These are phyloP conservation scores for Volvox reticuliferus DNA, from an alignment of 139 green algal species.

Conservation along the genomic window DNA sequence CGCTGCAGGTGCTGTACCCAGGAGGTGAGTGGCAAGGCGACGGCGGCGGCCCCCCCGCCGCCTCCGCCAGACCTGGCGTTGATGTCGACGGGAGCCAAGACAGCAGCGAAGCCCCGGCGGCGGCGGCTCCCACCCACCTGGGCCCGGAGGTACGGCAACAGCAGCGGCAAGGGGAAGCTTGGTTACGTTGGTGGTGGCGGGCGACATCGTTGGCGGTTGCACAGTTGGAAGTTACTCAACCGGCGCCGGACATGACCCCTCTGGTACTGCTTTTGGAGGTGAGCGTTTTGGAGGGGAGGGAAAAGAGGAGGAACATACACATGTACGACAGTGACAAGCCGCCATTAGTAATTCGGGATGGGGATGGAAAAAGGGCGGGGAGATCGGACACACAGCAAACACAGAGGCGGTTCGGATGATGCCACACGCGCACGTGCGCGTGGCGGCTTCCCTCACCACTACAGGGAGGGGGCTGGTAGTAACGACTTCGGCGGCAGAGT, in stretches of 20 bases:
- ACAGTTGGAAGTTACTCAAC: neutral
- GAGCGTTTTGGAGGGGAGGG: no score
- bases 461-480: no score
- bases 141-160: neutral
- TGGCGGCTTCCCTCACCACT: no score
- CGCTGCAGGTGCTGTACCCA: neutral
- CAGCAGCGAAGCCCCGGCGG: neutral
- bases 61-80: neutral
- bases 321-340: no score
- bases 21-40: neutral
- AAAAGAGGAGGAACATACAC: no score
- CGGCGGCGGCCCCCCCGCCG: neutral
- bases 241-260: no score
- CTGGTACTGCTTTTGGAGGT: neutral
- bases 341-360: no score
- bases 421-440: no score
- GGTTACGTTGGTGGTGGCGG: constrained; percentile 21
- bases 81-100: neutral
- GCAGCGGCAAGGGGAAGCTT: neutral
- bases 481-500: no score
- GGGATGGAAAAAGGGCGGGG: no score
- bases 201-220: neutral
- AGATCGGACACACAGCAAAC: no score
- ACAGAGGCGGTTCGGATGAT: no score
- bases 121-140: neutral